phyloP scores from a whole-genome alignment of 1,284 basidiomycete species.

The Termitomyces sp. region DNA sequence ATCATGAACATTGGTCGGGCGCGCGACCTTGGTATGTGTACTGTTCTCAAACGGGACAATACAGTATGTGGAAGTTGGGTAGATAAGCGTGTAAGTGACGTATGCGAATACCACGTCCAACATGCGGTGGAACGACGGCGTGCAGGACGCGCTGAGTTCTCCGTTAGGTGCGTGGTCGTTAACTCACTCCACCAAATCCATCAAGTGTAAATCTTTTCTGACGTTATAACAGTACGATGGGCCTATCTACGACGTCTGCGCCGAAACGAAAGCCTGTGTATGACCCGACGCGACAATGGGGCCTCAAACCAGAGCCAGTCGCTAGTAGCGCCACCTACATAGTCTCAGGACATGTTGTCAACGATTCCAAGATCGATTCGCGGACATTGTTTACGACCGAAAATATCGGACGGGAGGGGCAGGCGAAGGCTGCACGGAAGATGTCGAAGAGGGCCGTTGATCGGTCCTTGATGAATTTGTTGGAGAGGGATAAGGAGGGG shows the following conservation, averaged over 20 bases:
- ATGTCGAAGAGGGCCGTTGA: constrained; percentile 58
- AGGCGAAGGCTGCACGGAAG: constrained; percentile 65
- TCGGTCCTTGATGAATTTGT: constrained; percentile 48
- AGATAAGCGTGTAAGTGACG: constrained; percentile 75
- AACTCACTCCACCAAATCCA: background rate
- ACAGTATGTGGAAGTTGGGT: constrained; percentile 82
- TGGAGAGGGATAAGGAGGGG: constrained; percentile 60
- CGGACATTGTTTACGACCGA: constrained; percentile 53
- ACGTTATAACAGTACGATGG: constrained; percentile 52
- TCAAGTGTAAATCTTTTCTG: background rate
- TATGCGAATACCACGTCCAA: constrained; percentile 89
- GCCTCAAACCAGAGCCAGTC: constrained; percentile 52
- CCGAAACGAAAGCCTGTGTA: constrained; percentile 52
- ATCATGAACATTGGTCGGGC: constrained; percentile 85
- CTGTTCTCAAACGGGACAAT: constrained; percentile 73
- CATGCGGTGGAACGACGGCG: constrained; percentile 71
- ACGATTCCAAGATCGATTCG: constrained; percentile 39
- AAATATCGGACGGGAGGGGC: constrained; percentile 67
- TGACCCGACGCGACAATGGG: constrained; percentile 67
- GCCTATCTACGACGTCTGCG: constrained; percentile 48
- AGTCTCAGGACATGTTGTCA: constrained; percentile 68
- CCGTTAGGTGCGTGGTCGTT: constrained; percentile 54
- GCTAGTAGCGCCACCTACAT: constrained; percentile 68
- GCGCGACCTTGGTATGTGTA: constrained; percentile 81
- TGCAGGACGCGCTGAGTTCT: constrained; percentile 77